Base-by-base conservation (phyloP, 2,329 filamentous ascomycete genomes). In the Diaporthe aspalathi region DNA sequence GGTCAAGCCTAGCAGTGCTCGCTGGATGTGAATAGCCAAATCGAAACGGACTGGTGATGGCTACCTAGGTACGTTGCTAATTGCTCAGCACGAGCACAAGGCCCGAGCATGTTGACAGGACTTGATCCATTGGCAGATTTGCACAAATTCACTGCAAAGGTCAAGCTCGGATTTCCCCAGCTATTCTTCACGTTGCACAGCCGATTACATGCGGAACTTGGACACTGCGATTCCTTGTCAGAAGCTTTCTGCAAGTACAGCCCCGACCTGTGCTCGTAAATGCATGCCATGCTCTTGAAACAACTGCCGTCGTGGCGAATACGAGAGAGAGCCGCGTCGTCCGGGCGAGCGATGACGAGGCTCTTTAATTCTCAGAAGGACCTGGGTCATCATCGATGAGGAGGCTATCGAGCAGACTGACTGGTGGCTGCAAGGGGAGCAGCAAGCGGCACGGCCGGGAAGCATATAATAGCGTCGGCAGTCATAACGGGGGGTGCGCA, bases 371-470 rank as follows among this genome's bases (percentile, higher is more conserved):
- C 90, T 89, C 77, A 83, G 86, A 77, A 82, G 84, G 50, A 90
- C 88, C 88, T 91, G 87, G 87, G 90, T 88, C 78, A 78, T 88
- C 45, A 86, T 90, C 76, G 88, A 90, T 75, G 77, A 81, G 11
- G 80, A 81, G 14, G 83, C 90, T 20, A 78, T 90, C n/a, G 83
- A 85, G 54, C 83, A 82, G n/a, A n/a, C n/a, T n/a, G 67, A 88
- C 87, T 75, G 90, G 90, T 77, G 79, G 81, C 65, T 83, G 84
- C 82, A 81, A 88, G 73, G 80, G 75, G 67, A 83, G 67, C 82
- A 87, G 68, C 88, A 87, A 0, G 82, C 84, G 7, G 69, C 73
- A 52, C 53, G 60, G 43, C 32, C 32, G 32, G 20, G 12, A 22
- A 8, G n/a, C n/a, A n/a, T n/a, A n/a, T n/a, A 2, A 32, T 56